phyloP scores from a whole-genome alignment of 2,329 filamentous ascomycete genomes.

The Teratosphaeria zuluensis region DNA sequence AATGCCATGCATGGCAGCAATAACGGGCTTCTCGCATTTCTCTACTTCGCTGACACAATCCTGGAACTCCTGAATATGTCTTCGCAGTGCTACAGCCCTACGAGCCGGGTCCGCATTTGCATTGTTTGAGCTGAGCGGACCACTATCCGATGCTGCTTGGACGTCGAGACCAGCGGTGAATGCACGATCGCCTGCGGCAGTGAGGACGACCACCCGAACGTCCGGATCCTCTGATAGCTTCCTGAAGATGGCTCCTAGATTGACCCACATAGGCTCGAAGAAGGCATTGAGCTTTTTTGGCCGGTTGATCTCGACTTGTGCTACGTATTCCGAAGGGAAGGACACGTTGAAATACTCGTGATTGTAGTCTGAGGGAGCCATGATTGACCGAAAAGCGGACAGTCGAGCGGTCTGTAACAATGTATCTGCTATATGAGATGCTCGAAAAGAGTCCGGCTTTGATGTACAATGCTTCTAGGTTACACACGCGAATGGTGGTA shows the following conservation, averaged over 20 bases:
- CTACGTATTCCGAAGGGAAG: constrained; percentile 63
- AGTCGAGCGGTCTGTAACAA: neutral
- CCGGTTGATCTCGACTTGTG: constrained; percentile 87
- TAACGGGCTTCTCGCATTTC: constrained; percentile 82
- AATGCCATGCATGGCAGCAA: constrained; percentile 71
- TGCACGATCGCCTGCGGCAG: constrained; percentile 69
- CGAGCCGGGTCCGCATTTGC: constrained; percentile 15
- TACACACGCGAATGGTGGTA: neutral
- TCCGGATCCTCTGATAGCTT: constrained; percentile 61
- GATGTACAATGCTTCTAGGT: neutral
- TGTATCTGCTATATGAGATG: neutral
- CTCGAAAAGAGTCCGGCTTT: no score
- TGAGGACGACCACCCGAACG: constrained; percentile 68
- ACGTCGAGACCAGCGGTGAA: constrained; percentile 86
- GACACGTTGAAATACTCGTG: constrained; percentile 57
- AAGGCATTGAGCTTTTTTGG: constrained; percentile 84
- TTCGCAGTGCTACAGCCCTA: constrained; percentile 40
- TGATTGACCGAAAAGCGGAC: neutral
- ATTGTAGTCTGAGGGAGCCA: constrained; percentile 7
- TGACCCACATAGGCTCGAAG: constrained; percentile 73
- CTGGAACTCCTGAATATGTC: constrained; percentile 72
- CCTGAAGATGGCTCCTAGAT: constrained; percentile 63
- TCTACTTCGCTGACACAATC: constrained; percentile 66
- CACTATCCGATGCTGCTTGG: constrained; percentile 15
- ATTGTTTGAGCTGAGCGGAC: constrained; percentile 1